A percentile compares a stretch with the other conserved stretches of the same genome.
Evolutionary conservation across 106 monocot species (phyloP).

Genomic region (Gastrodia elata): DNA sequence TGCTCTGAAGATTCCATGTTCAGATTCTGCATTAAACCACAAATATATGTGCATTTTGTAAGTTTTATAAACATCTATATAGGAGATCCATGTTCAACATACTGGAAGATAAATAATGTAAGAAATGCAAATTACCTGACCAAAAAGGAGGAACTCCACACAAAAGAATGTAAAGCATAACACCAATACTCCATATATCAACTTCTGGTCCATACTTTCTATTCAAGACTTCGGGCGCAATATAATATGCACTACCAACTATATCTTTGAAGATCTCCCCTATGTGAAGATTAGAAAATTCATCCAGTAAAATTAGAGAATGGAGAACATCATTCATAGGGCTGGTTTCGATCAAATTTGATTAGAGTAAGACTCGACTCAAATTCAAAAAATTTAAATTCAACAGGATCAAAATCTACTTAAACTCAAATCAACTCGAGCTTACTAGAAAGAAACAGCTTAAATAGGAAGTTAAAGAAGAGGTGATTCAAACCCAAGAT

Average conservation of each 20-base stretch:
- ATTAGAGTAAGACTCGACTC: too few relatives aligned
- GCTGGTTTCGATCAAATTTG: too few relatives aligned
- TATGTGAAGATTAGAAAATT: constrained; percentile 9
- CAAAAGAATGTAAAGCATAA: constrained; percentile 63
- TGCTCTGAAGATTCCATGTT: constrained; percentile 59
- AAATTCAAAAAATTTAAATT: too few relatives aligned
- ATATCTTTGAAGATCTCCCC: constrained; percentile 55
- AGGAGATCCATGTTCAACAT: background rate
- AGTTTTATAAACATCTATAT: background rate
- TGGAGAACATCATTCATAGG: too few relatives aligned
- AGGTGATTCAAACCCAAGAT: too few relatives aligned
- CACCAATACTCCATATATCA: constrained; percentile 63
- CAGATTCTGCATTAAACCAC: constrained; percentile 29
- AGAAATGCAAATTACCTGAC: constrained; percentile 31
- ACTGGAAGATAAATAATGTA: background rate
- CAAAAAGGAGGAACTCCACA: constrained; percentile 70
- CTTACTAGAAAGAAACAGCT: too few relatives aligned
- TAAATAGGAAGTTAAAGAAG: too few relatives aligned
- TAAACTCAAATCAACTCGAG: too few relatives aligned
- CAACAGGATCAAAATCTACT: too few relatives aligned
- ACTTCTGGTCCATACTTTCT: constrained; percentile 57
- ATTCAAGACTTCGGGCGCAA: constrained; percentile 60
- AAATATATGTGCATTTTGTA: background rate
- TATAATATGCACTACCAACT: constrained; percentile 65
- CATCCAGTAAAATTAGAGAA: background rate